Evolutionary conservation across 129 eudicot genomes (phyloP).

Genomic region (Artemisia tridentata): DNA sequence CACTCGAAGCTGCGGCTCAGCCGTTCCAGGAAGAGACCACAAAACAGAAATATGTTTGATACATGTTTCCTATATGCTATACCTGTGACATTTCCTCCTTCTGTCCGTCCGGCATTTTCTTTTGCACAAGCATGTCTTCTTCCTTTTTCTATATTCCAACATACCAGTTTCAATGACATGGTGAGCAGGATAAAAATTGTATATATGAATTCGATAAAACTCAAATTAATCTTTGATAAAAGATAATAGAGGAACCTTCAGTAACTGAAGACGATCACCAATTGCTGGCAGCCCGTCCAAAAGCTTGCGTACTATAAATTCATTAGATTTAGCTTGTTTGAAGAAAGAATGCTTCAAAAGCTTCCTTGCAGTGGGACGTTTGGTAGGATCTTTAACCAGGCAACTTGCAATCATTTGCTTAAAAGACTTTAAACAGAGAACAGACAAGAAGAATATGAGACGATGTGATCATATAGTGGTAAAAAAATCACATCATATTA

Average conservation of each 20-base stretch:
- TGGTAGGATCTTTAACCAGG: conserved; percentile 90
- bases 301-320: conserved; percentile 68
- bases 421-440: conserved; percentile 57
- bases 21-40: too few relatives aligned
- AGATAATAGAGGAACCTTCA: conserved; percentile 54
- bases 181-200: conserved; percentile 4
- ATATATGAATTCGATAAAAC: conserved; percentile 1
- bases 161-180: conserved; percentile 13
- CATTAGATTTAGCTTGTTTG: conserved; percentile 87
- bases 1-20: too few relatives aligned
- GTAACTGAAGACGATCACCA: conserved; percentile 82
- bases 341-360: conserved; percentile 85
- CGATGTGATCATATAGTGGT: neutral
- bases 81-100: conserved; percentile 99
- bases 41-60: neutral
- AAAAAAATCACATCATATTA: conserved; percentile 16
- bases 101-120: conserved; percentile 94
- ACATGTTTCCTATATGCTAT: conserved; percentile 27
- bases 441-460: conserved; percentile 9
- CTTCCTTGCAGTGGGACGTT: conserved; percentile 86
- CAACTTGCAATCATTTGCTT: conserved; percentile 99
- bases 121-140: conserved; percentile 97
- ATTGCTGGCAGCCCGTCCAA: conserved; percentile 86
- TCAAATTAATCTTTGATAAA: neutral
- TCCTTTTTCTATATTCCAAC: conserved; percentile 69